Evolutionary conservation across 176 grass and related monocot genomes (phyloP).

Genomic region (Aegilops speltoides): DNA sequence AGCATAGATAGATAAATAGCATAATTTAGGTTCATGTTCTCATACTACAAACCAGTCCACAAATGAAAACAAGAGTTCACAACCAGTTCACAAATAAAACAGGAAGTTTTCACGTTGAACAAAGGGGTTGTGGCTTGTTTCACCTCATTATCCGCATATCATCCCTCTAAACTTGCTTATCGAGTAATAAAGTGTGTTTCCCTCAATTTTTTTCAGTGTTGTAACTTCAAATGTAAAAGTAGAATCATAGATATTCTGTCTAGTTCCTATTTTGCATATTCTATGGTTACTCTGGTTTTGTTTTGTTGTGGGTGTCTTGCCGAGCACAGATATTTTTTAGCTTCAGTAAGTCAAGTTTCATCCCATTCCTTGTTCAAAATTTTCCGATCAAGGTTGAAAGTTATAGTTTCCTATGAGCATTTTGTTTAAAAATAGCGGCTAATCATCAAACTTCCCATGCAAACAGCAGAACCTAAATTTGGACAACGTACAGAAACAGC

Average conservation of each 20-base stretch:
- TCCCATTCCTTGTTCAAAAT: neutral
- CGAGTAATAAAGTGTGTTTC: too few relatives aligned
- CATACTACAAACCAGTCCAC: too few relatives aligned
- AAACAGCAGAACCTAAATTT: neutral
- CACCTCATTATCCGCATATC: too few relatives aligned
- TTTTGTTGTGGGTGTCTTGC: neutral
- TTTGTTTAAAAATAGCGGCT: neutral
- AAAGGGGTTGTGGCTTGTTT: too few relatives aligned
- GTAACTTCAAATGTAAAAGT: neutral
- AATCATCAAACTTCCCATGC: neutral
- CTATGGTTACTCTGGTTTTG: neutral
- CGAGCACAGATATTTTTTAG: too few relatives aligned
- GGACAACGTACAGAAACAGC: constrained; percentile 17
- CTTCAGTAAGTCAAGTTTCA: neutral
- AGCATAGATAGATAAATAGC: too few relatives aligned
- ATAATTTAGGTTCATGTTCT: too few relatives aligned
- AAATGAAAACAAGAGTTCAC: too few relatives aligned
- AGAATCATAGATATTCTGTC: neutral
- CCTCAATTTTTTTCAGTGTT: too few relatives aligned
- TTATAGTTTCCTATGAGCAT: neutral
- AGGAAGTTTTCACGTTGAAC: too few relatives aligned
- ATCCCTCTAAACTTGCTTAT: too few relatives aligned
- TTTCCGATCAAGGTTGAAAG: neutral
- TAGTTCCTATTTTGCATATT: neutral
- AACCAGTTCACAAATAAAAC: too few relatives aligned